Conservation (phyloP, 208 protist species). For the Wallacemonas sp. region DNA sequence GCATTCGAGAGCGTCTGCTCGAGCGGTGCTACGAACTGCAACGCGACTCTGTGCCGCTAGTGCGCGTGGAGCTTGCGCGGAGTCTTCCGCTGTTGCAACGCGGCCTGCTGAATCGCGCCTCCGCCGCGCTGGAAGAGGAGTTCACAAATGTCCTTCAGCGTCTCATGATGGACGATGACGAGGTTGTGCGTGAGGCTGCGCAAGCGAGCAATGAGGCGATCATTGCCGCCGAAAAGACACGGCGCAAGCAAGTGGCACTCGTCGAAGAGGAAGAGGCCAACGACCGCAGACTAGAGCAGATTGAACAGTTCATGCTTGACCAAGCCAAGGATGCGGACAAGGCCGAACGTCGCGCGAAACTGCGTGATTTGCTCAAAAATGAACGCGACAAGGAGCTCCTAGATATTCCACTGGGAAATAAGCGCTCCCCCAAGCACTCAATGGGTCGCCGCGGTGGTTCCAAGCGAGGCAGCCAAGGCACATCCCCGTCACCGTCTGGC, state of each 20-base stretch:
- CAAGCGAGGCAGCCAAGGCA: neutral
- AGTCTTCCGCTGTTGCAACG: conserved; percentile 44
- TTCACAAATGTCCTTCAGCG: conserved; percentile 74
- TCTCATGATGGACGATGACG: conserved; percentile 73
- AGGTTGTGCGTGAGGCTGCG: conserved; percentile 55
- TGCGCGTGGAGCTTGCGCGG: conserved; percentile 67
- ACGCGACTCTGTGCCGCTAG: conserved; percentile 70
- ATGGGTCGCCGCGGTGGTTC: neutral
- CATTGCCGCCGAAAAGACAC: conserved; percentile 28
- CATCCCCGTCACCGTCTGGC: no score
- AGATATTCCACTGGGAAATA: conserved; percentile 28
- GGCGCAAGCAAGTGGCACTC: conserved; percentile 16
- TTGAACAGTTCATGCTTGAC: conserved; percentile 75
- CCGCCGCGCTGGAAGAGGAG: conserved; percentile 60
- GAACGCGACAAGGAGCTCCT: conserved; percentile 74
- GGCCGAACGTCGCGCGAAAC: conserved; percentile 81
- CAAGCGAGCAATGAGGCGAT: conserved; percentile 35
- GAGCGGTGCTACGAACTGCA: conserved; percentile 80
- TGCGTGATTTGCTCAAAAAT: conserved; percentile 83
- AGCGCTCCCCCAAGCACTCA: conserved; percentile 8
- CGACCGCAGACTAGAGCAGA: conserved; percentile 65
- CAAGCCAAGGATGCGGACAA: conserved; percentile 89
- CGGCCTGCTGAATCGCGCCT: conserved; percentile 32
- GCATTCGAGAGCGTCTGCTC: conserved; percentile 81
- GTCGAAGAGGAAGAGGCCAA: conserved; percentile 45